Base-by-base conservation (phyloP, 2,329 filamentous ascomycete species). In the Talaromyces sp. region DNA sequence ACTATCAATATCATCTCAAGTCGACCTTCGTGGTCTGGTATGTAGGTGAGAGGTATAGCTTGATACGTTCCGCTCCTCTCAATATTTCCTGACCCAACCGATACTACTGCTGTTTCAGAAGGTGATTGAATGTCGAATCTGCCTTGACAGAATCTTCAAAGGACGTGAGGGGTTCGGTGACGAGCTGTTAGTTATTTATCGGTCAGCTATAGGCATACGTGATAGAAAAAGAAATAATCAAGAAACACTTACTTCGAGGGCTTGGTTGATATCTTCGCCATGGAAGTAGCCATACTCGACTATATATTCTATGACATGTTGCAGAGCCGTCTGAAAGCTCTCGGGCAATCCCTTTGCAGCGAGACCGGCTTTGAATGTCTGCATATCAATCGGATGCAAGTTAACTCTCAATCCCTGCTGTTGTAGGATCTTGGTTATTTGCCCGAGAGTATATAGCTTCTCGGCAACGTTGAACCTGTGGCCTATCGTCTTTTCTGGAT, bases 381-480 rank as follows among this genome's bases (percentile, higher is more conserved):
- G 9, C 33, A 58, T 19, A 49, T 59, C 62, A 13, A 63, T 24
- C 9, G 31, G 39, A 10, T 50, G 22, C 5, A 57, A 47, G 8
- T 22, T 41, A 7, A 58, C 47, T 39, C 37, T 49, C 39, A 63
- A 56, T 2, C 71, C 76, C 9, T 73, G 72, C 59, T 69, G 76
- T 14, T 66, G 70, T 33, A 82, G 71, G 27, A 75, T 71, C 58
- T 64, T 66, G 24, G 68, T 75, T 13, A 76, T 70, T 63, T 81
- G 70, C 0, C 68, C 62, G 39, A 74, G 68, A 3, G 69, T 73
- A 65, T 79, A 77, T 6, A 78, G 49, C 1, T 66, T 67, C 8
- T 73, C 69, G 0, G 78, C 76, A 0, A 78, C 78, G n/a, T 71
- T 74, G 49, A 81, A 71, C n/a, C 67, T 71, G 64, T 72, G 76